Conservation (phyloP, 306 rosid species). For the Cicer judaicum region DNA sequence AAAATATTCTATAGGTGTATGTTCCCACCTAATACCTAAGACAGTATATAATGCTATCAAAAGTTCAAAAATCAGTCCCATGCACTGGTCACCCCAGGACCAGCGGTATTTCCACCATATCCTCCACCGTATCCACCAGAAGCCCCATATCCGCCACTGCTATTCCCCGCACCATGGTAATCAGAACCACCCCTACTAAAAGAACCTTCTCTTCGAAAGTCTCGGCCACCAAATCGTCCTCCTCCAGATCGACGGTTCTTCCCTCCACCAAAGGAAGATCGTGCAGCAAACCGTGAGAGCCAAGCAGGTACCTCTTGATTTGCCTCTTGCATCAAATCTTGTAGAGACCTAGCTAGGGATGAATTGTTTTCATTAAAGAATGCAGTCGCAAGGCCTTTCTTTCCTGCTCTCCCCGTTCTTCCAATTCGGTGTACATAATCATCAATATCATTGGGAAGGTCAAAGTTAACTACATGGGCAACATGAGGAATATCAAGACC, state of each 20-base stretch:
- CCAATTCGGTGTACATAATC: constrained; percentile 95
- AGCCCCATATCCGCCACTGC: constrained; percentile 67
- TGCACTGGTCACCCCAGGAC: constrained; percentile 77
- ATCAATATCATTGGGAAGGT: constrained; percentile 91
- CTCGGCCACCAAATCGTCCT: constrained; percentile 89
- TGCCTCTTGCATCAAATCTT: constrained; percentile 85
- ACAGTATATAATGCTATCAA: constrained; percentile 47
- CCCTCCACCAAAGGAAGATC: constrained; percentile 68
- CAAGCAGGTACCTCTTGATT: constrained; percentile 92
- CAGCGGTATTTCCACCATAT: constrained; percentile 62
- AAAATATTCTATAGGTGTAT: constrained; percentile 47
- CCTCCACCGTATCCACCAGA: constrained; percentile 63
- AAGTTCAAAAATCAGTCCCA: constrained; percentile 65
- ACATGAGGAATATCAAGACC: constrained; percentile 94
- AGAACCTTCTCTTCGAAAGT: constrained; percentile 68
- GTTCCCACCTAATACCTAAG: constrained; percentile 58
- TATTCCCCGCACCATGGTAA: constrained; percentile 61
- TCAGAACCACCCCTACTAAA: constrained; percentile 74
- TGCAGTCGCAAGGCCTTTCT: constrained; percentile 86
- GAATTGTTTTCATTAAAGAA: constrained; percentile 84
- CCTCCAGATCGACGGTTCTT: constrained; percentile 89
- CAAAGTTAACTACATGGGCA: constrained; percentile 89
- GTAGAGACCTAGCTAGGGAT: constrained; percentile 70
- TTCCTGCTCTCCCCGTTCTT: constrained; percentile 92
- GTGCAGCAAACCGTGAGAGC: constrained; percentile 77